phyloP scores from a whole-genome alignment of 306 rosid genomes.

The Citrullus colocynthis region DNA sequence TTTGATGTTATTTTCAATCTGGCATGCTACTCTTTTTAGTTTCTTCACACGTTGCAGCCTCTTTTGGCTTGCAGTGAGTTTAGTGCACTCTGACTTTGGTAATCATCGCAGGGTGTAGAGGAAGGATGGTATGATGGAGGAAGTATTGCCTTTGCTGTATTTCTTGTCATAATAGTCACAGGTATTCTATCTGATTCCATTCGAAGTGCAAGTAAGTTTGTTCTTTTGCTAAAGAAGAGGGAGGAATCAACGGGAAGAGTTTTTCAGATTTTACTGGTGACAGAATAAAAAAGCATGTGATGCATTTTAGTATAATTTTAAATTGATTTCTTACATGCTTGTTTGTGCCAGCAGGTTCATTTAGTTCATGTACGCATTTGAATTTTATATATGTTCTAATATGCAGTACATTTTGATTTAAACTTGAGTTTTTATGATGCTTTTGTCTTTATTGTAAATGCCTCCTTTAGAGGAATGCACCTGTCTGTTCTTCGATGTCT shows the following conservation, averaged over 20 bases:
- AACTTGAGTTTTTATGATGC: not conserved
- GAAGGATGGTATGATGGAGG: constrained; percentile 99
- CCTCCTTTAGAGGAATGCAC: not conserved
- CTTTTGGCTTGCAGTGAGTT: not conserved
- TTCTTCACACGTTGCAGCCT: not conserved
- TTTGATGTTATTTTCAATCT: not conserved
- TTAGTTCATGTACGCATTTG: not conserved
- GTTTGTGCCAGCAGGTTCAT: not conserved
- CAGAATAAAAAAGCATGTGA: not conserved
- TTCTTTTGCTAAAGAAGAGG: not conserved
- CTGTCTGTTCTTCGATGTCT: not conserved
- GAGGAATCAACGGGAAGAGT: not conserved
- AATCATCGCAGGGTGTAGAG: constrained; percentile 42
- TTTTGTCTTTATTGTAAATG: not conserved
- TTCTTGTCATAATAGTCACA: constrained; percentile 81
- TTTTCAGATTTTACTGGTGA: not conserved
- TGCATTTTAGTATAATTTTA: not conserved
- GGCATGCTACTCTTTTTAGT: not conserved
- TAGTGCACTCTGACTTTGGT: constrained; percentile 11
- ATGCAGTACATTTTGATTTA: not conserved
- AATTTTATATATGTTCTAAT: not conserved
- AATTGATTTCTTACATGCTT: not conserved
- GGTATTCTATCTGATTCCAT: constrained; percentile 28
- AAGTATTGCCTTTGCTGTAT: constrained; percentile 80
- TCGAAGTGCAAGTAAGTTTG: not conserved